phyloP scores from a whole-genome alignment of 106 monocot species.

The Amphibolis antarctica region DNA sequence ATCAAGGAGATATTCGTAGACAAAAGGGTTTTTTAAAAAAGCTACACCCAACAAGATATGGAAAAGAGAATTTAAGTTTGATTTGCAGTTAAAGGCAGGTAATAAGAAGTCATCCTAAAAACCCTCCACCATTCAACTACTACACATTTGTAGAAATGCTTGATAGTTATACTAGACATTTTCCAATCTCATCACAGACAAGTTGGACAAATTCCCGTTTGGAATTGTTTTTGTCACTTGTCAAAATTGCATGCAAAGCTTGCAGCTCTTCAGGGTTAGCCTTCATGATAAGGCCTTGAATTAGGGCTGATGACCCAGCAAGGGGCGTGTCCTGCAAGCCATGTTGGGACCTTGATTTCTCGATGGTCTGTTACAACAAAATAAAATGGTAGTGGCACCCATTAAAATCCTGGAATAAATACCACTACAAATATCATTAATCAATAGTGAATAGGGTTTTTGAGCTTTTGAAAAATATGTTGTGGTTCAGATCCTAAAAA shows the following conservation, averaged over 20 bases:
- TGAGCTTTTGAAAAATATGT: no score
- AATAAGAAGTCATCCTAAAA: no score
- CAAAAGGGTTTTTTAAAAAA: no score
- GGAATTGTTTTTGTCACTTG: background rate
- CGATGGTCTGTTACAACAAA: slow-evolving; percentile 30
- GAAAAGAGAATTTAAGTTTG: no score
- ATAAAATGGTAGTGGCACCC: background rate
- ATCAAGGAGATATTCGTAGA: no score
- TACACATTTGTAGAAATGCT: no score
- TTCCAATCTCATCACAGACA: slow-evolving; percentile 22
- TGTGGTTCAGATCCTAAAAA: no score
- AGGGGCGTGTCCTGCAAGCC: background rate
- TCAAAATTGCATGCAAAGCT: slow-evolving; percentile 18
- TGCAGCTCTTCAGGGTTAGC: slow-evolving; percentile 38
- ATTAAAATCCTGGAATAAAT: background rate
- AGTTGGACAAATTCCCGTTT: slow-evolving; percentile 13
- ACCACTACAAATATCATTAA: no score
- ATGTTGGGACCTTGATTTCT: slow-evolving; percentile 11
- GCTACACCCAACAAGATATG: no score
- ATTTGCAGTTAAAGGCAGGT: no score
- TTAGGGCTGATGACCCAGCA: slow-evolving; percentile 1
- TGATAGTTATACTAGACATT: background rate
- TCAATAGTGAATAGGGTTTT: no score
- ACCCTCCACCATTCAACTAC: no score
- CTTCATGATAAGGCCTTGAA: slow-evolving; percentile 34